A percentile compares a stretch with the other conserved stretches of the same genome.
phyloP scores from a whole-genome alignment of 768 basidiomycete genomes.

The Boletus subcaerulescens region DNA sequence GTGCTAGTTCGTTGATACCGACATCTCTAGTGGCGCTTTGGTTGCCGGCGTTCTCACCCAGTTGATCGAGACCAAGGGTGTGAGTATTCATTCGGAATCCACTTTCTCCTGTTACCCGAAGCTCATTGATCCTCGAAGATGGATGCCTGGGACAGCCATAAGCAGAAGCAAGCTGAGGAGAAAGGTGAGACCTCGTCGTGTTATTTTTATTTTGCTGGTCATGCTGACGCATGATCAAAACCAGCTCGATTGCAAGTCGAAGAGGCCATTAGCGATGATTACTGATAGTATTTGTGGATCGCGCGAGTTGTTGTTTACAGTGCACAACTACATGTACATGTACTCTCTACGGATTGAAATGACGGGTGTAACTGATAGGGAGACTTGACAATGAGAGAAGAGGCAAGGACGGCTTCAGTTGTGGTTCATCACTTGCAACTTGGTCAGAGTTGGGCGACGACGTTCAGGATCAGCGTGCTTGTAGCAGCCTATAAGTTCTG shows the following conservation, averaged over 20 bases:
- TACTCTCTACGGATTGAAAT: too few relatives aligned
- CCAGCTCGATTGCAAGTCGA: background rate
- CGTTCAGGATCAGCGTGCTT: too few relatives aligned
- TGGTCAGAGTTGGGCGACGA: too few relatives aligned
- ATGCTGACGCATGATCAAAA: background rate
- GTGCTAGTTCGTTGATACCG: background rate
- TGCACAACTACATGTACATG: background rate
- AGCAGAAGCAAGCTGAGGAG: background rate
- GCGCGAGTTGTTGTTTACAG: background rate
- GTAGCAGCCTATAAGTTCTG: too few relatives aligned
- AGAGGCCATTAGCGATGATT: background rate
- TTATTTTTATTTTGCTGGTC: background rate
- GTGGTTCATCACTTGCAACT: too few relatives aligned
- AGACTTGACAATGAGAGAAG: too few relatives aligned
- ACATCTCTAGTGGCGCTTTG: constrained; percentile 9
- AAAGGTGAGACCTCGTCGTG: background rate
- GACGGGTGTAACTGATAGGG: too few relatives aligned
- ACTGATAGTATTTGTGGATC: background rate
- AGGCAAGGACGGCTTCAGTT: too few relatives aligned
- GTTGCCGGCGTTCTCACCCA: constrained; percentile 1
- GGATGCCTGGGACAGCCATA: constrained; percentile 1
- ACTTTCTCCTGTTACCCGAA: too few relatives aligned
- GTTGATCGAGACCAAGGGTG: constrained; percentile 20
- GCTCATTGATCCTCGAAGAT: background rate
- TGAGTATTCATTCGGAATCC: background rate